Percentiles rank a stretch among this genome's conserved stretches.
Conservation (phyloP, 2,329 filamentous ascomycete genomes). For the Colletotrichum navitas region DNA sequence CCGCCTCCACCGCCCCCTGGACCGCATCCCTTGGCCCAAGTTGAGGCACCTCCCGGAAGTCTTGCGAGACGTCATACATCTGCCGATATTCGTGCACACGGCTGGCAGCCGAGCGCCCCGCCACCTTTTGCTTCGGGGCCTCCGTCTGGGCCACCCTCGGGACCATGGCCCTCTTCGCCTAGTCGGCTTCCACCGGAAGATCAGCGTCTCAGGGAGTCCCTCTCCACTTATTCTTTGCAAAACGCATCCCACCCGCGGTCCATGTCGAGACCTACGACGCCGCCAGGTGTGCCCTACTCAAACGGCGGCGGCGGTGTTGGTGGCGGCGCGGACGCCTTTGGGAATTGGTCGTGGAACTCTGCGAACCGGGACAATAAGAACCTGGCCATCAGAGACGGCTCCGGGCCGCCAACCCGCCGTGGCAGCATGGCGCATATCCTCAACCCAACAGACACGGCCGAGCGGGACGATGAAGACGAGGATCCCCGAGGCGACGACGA, state of each 20-base stretch:
- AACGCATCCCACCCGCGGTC: constrained; percentile 56
- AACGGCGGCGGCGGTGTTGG: constrained; percentile 52
- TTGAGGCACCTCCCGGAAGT: constrained; percentile 74
- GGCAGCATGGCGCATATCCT: constrained; percentile 74
- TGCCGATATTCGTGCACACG: constrained; percentile 92
- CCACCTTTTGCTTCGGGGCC: constrained; percentile 61
- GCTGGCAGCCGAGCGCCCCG: constrained; percentile 72
- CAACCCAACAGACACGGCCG: constrained; percentile 69
- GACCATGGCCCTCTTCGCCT: constrained; percentile 68
- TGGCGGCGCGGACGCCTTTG: constrained; percentile 59
- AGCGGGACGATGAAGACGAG: constrained; percentile 68
- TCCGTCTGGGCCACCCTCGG: constrained; percentile 64
- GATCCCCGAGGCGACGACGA: constrained; percentile 69
- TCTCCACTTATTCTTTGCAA: constrained; percentile 67
- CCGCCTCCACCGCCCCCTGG: constrained; percentile 72
- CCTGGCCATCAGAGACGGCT: constrained; percentile 66
- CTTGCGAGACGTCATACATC: constrained; percentile 90
- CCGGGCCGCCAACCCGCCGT: constrained; percentile 67
- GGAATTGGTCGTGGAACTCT: constrained; percentile 69
- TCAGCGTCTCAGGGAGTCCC: constrained; percentile 68
- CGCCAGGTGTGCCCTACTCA: constrained; percentile 63
- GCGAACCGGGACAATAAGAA: constrained; percentile 65
- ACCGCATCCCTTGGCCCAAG: constrained; percentile 74
- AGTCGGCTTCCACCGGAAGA: constrained; percentile 64
- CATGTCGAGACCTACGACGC: constrained; percentile 66